Evolutionary conservation across 345 rosid genomes (phyloP).

Genomic region (Arabis alpina): DNA sequence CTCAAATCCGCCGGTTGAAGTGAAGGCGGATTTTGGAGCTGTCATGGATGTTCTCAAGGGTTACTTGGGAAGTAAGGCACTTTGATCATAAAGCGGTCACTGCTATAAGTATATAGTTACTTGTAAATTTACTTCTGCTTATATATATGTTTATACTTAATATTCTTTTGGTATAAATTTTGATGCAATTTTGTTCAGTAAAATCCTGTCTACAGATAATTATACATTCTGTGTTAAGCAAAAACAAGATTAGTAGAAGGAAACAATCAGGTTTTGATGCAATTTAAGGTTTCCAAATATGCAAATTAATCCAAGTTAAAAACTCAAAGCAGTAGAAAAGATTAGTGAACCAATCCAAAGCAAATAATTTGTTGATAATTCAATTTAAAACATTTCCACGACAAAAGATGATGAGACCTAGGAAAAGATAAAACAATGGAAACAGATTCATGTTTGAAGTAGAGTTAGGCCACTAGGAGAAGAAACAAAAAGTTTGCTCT

Average conservation of each 20-base stretch:
- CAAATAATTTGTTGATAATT: no score
- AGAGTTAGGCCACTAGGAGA: no score
- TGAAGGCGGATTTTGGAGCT: conserved; percentile 72
- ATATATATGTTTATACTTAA: background rate
- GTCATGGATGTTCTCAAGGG: conserved; percentile 77
- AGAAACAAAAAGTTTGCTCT: no score
- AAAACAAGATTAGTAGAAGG: background rate
- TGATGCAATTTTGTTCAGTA: conserved; percentile 8
- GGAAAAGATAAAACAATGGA: no score
- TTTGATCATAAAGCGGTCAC: conserved; percentile 24
- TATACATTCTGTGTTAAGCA: background rate
- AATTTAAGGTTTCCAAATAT: no score
- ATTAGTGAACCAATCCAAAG: no score
- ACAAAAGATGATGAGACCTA: no score
- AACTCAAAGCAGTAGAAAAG: no score
- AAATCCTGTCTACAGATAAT: background rate
- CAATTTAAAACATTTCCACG: no score
- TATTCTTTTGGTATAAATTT: background rate
- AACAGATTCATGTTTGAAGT: no score
- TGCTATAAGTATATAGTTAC: background rate
- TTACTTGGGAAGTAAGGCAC: conserved; percentile 53
- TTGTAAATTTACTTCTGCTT: conserved; percentile 10
- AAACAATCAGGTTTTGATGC: no score
- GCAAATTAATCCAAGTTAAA: no score
- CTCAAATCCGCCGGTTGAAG: conserved; percentile 72